Percentiles rank a stretch among this genome's conserved stretches.
Conservation (phyloP, 2,329 filamentous ascomycete species). For the Diaporthe vaccinii region DNA sequence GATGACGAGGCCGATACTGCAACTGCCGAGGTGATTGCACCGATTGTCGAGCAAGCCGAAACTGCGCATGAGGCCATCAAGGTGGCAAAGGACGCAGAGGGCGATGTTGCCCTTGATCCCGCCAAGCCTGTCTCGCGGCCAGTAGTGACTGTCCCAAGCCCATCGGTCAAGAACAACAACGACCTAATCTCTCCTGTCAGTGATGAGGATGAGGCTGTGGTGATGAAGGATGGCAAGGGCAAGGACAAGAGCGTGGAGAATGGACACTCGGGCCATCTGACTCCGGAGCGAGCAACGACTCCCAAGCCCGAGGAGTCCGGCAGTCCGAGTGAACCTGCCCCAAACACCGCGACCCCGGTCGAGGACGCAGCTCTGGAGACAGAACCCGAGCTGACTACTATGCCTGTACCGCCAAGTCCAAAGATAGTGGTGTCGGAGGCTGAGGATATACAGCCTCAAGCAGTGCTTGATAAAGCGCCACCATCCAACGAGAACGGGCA, state of each 20-base stretch:
- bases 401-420: slow-evolving; percentile 23
- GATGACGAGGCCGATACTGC: slow-evolving; percentile 42
- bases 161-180: slow-evolving; percentile 40
- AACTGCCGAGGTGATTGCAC: slow-evolving; percentile 43
- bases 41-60: slow-evolving; percentile 45
- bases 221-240: slow-evolving; percentile 45
- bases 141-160: slow-evolving; percentile 39
- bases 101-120: slow-evolving; percentile 49
- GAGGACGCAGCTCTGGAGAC: background rate
- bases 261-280: slow-evolving; percentile 33
- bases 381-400: background rate
- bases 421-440: slow-evolving; percentile 31
- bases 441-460: slow-evolving; percentile 21
- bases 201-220: slow-evolving; percentile 59
- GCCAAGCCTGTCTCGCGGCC: slow-evolving; percentile 41
- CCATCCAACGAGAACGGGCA: slow-evolving; percentile 17
- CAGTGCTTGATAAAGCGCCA: slow-evolving; percentile 25
- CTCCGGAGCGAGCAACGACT: slow-evolving; percentile 30
- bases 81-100: slow-evolving; percentile 42
- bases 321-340: slow-evolving; percentile 32
- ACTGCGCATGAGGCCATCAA: slow-evolving; percentile 43
- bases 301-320: slow-evolving; percentile 15
- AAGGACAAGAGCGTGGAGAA: slow-evolving; percentile 31
- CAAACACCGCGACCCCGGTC: slow-evolving; percentile 26
- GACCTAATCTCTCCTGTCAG: slow-evolving; percentile 46